Percentiles rank a stretch among this genome's conserved stretches.
Conservation (phyloP, 2,329 filamentous ascomycete species). For the Colletotrichum paranaense region DNA sequence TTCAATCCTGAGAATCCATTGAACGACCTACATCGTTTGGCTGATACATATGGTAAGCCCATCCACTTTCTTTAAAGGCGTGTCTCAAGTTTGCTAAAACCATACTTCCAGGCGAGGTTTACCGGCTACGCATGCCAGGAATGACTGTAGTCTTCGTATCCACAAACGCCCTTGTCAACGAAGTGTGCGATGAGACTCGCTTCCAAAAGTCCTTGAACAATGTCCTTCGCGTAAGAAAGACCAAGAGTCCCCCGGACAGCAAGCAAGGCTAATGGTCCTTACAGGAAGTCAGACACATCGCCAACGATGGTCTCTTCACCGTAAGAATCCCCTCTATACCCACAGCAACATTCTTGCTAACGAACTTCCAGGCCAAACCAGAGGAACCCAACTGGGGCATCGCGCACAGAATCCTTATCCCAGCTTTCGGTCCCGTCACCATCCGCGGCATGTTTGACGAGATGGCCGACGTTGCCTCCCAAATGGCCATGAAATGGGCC, state of each 20-base stretch:
- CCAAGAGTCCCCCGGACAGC: no score
- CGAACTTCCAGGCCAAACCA: slow-evolving; percentile 14
- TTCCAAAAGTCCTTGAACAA: slow-evolving; percentile 69
- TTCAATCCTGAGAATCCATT: slow-evolving; percentile 70
- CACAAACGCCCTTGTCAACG: slow-evolving; percentile 68
- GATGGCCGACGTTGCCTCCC: slow-evolving; percentile 63
- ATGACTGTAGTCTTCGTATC: slow-evolving; percentile 61
- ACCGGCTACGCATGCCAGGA: slow-evolving; percentile 62
- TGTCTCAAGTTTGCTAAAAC: background rate
- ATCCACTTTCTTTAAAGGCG: no score
- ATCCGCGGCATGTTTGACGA: slow-evolving; percentile 70
- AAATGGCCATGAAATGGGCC: slow-evolving; percentile 67
- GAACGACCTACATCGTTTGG: slow-evolving; percentile 65
- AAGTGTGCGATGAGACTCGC: slow-evolving; percentile 73
- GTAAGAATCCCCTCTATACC: background rate
- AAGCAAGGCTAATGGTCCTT: background rate
- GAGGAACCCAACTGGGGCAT: slow-evolving; percentile 50
- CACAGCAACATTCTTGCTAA: background rate
- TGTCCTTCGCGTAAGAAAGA: slow-evolving; percentile 47
- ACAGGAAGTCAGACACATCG: slow-evolving; percentile 67
- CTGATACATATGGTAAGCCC: slow-evolving; percentile 72
- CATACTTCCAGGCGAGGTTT: slow-evolving; percentile 64
- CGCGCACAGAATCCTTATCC: slow-evolving; percentile 73
- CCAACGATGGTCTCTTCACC: slow-evolving; percentile 50
- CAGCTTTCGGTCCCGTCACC: slow-evolving; percentile 75